Evolutionary conservation across 129 eudicot species (phyloP).

Genomic region (Tanacetum coccineum): DNA sequence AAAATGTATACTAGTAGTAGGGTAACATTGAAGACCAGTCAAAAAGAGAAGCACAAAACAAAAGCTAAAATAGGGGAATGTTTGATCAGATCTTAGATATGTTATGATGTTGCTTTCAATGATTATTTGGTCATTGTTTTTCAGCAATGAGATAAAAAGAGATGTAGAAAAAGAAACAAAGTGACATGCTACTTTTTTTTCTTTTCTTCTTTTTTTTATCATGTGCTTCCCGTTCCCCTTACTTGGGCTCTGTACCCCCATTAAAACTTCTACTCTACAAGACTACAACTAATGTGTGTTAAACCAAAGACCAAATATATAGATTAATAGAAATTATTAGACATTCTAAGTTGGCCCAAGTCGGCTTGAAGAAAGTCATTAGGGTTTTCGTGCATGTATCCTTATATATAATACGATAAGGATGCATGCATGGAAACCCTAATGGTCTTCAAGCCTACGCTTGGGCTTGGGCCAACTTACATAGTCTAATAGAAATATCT

Average conservation of each 20-base stretch:
- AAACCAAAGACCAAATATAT: slow-evolving; percentile 13
- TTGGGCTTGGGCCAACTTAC: too few species aligned
- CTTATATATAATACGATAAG: too few species aligned
- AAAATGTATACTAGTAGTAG: slow-evolving; percentile 12
- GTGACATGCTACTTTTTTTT: slow-evolving; percentile 14
- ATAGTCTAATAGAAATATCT: not conserved
- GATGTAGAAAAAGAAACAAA: slow-evolving; percentile 35
- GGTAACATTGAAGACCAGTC: slow-evolving; percentile 44
- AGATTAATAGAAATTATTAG: not conserved
- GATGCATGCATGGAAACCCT: too few species aligned
- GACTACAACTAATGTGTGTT: slow-evolving; percentile 20
- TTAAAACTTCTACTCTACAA: slow-evolving; percentile 15
- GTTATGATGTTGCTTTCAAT: slow-evolving; percentile 61
- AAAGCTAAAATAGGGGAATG: slow-evolving; percentile 50
- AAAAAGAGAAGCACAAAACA: slow-evolving; percentile 40
- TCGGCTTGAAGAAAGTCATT: too few species aligned
- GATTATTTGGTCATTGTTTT: slow-evolving; percentile 55
- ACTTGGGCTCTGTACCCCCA: slow-evolving; percentile 33
- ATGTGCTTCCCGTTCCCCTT: slow-evolving; percentile 34
- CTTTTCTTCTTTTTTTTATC: slow-evolving; percentile 11
- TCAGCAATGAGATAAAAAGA: slow-evolving; percentile 39
- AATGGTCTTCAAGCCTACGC: too few species aligned
- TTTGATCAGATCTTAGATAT: slow-evolving; percentile 56
- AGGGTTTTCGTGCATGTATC: too few species aligned
- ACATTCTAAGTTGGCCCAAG: too few species aligned